phyloP scores from a whole-genome alignment of 495 filamentous ascomycete genomes.

The Podospora bellae-mahoneyi region DNA sequence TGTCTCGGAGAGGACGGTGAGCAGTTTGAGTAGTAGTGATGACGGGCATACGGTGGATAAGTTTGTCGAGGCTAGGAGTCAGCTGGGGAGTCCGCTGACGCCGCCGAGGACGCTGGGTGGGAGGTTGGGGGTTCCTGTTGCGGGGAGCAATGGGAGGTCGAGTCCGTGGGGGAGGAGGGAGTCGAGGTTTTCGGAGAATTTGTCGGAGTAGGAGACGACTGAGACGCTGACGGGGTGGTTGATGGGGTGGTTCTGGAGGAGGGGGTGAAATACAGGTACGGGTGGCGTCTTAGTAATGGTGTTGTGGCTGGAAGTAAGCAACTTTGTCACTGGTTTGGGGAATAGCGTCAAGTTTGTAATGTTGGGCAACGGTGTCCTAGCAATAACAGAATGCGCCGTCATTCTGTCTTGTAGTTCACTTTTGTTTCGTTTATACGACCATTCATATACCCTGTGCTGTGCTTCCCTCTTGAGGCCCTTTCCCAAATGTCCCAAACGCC shows the following conservation, averaged over 20 bases:
- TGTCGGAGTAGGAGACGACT: conserved; percentile 15
- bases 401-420: too few species aligned
- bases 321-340: too few species aligned
- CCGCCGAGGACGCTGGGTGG: conserved; percentile 19
- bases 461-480: too few species aligned
- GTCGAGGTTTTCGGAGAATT: conserved; percentile 39
- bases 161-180: conserved; percentile 43
- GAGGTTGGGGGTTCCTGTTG: neutral
- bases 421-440: too few species aligned
- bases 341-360: too few species aligned
- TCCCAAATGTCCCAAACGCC: too few species aligned
- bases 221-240: neutral
- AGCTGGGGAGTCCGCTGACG: conserved; percentile 20
- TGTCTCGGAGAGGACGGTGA: conserved; percentile 6
- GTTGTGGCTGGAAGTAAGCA: too few species aligned
- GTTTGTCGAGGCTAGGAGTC: conserved; percentile 26
- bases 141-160: conserved; percentile 21
- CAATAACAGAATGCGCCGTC: too few species aligned
- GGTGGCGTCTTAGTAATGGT: neutral
- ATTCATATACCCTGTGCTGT: too few species aligned
- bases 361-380: too few species aligned
- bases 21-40: conserved; percentile 22
- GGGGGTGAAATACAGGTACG: neutral
- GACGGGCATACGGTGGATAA: conserved; percentile 16
- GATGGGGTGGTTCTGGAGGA: neutral